Conservation (phyloP, 768 basidiomycete genomes). For the Phaeolepiota aurea region DNA sequence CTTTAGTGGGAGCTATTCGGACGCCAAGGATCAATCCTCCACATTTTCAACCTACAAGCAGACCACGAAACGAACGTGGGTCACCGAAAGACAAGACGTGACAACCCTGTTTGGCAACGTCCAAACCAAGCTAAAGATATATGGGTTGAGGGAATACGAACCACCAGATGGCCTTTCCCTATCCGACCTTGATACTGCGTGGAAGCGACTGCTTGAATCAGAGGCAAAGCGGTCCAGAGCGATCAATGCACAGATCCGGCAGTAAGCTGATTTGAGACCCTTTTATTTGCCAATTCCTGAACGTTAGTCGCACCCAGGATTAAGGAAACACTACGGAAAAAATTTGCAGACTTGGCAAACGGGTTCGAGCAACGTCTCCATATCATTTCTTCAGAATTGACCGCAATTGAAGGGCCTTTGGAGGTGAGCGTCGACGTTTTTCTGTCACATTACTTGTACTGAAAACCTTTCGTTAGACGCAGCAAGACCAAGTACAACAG, state of each 20-base stretch:
- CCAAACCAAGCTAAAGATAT: conserved; percentile 89
- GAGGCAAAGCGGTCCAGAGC: conserved; percentile 73
- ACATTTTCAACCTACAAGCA: conserved; percentile 78
- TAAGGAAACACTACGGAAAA: conserved; percentile 70
- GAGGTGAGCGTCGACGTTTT: conserved; percentile 42
- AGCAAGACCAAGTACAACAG: conserved; percentile 58
- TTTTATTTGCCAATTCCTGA: conserved; percentile 1
- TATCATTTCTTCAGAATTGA: conserved; percentile 61
- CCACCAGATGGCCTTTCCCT: conserved; percentile 67
- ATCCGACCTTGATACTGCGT: conserved; percentile 67
- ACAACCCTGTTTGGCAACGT: conserved; percentile 87
- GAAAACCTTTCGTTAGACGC: conserved; percentile 35
- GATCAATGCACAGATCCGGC: conserved; percentile 85
- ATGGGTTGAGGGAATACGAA: conserved; percentile 76
- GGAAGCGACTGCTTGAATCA: conserved; percentile 62
- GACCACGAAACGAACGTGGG: conserved; percentile 80
- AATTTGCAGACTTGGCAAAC: conserved; percentile 72
- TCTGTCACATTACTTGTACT: neutral
- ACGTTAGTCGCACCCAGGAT: conserved; percentile 42
- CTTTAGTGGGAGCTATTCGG: conserved; percentile 70
- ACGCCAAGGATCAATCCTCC: conserved; percentile 70
- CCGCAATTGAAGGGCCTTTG: conserved; percentile 65
- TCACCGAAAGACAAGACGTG: conserved; percentile 83
- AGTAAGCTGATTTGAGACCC: conserved; percentile 44
- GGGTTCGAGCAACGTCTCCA: conserved; percentile 64